These are phyloP conservation scores for Trichodelitschia bisporula DNA, from an alignment of 495 filamentous ascomycete species.

Conservation along the genomic window DNA sequence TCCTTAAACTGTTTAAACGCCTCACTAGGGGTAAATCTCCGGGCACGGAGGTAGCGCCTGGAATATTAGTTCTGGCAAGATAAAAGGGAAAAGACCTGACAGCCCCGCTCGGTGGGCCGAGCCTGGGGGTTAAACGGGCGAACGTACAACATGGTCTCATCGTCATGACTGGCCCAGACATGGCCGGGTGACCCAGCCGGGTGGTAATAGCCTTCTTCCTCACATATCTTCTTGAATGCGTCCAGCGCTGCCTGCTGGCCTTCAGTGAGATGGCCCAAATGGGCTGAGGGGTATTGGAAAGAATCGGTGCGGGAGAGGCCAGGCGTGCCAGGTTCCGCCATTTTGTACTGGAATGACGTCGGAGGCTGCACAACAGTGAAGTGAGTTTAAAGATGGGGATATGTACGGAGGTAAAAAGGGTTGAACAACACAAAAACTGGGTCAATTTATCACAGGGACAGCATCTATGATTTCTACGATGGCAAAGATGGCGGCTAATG, in stretches of 20 bases:
- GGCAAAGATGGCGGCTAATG: too few species aligned
- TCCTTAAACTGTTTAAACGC: slow-evolving; percentile 70
- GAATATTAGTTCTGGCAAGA: too few species aligned
- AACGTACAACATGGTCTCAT: slow-evolving; percentile 57
- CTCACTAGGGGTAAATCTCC: slow-evolving; percentile 43
- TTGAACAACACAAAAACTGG: too few species aligned
- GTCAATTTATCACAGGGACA: too few species aligned
- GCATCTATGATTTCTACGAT: too few species aligned
- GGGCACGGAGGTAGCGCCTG: slow-evolving; percentile 60
- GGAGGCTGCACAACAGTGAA: too few species aligned
- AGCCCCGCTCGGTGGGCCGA: too few species aligned
- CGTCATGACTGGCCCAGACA: slow-evolving; percentile 38
- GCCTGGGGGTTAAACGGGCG: not conserved
- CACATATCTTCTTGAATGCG: slow-evolving; percentile 41
- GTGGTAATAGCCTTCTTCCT: slow-evolving; percentile 39
- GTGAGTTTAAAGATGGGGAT: too few species aligned
- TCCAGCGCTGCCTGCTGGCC: slow-evolving; percentile 38
- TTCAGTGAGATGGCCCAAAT: slow-evolving; percentile 45
- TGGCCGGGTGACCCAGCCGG: slow-evolving; percentile 20
- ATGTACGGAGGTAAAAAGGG: too few species aligned
- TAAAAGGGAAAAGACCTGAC: too few species aligned
- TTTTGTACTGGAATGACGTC: too few species aligned
- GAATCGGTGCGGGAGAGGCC: slow-evolving; percentile 9
- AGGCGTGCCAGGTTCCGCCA: too few species aligned
- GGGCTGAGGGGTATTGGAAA: slow-evolving; percentile 26